Percentiles rank a stretch among this genome's conserved stretches.
Conservation (phyloP, 108 stramenopile genomes). For the Cyclotella choctawhatcheeana region DNA sequence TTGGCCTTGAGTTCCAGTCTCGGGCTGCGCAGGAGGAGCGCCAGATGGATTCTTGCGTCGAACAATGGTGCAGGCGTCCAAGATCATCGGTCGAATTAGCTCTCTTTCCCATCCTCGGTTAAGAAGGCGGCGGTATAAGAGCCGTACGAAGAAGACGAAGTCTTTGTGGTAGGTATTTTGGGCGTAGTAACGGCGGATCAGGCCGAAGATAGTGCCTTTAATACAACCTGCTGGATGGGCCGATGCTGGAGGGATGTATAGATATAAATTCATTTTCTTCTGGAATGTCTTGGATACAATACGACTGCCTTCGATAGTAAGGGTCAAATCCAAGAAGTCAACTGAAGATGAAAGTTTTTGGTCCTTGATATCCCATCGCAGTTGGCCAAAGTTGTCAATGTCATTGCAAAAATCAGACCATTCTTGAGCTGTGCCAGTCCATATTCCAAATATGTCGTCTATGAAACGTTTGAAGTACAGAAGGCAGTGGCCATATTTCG, state of each 20-base stretch:
- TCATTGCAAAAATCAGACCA: conserved; percentile 15
- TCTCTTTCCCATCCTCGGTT: conserved; percentile 1
- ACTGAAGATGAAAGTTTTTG: no score
- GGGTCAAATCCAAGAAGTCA: conserved; percentile 21
- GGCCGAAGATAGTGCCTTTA: conserved; percentile 26
- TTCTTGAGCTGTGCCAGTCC: conserved; percentile 1
- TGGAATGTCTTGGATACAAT: conserved; percentile 17
- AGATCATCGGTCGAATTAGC: neutral
- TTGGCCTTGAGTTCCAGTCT: neutral
- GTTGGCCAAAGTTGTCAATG: conserved; percentile 19
- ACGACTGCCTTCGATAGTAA: conserved; percentile 1
- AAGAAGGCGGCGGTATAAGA: conserved; percentile 22
- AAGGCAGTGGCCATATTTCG: conserved; percentile 12
- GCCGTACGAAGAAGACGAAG: conserved; percentile 4
- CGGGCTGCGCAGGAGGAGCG: neutral
- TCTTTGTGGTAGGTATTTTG: conserved; percentile 22
- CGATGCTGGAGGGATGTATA: conserved; percentile 26
- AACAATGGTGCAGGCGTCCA: conserved; percentile 5
- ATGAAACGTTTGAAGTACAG: conserved; percentile 27
- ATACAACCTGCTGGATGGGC: conserved; percentile 20
- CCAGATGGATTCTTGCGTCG: neutral
- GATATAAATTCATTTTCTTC: conserved; percentile 22
- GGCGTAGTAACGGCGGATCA: conserved; percentile 10
- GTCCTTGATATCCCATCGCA: conserved; percentile 26
- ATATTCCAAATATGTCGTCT: conserved; percentile 29